Evolutionary conservation across 768 basidiomycete species (phyloP).

Genomic region (Termitomyces sp.): DNA sequence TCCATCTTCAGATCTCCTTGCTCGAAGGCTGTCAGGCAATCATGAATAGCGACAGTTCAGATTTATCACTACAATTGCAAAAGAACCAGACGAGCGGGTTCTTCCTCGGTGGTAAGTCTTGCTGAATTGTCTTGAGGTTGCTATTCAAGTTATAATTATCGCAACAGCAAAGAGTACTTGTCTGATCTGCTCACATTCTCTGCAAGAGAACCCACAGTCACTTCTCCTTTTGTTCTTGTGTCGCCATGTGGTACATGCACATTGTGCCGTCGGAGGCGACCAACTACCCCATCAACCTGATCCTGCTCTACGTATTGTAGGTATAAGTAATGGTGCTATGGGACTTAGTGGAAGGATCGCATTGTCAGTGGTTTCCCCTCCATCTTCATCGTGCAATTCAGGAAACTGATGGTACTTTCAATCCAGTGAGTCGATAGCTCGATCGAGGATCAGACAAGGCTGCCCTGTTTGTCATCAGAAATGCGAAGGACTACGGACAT

Average conservation of each 20-base stretch:
- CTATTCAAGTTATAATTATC: background rate
- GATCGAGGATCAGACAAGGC: constrained; percentile 59
- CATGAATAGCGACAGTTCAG: constrained; percentile 77
- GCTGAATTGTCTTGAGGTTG: background rate
- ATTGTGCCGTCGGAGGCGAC: constrained; percentile 68
- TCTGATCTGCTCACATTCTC: constrained; percentile 59
- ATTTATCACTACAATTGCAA: constrained; percentile 67
- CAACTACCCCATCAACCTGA: constrained; percentile 64
- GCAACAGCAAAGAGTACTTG: constrained; percentile 60
- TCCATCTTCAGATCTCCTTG: constrained; percentile 90
- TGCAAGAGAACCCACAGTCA: constrained; percentile 58
- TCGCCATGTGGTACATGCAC: constrained; percentile 82
- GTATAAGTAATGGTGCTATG: constrained; percentile 34
- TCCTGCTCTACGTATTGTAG: constrained; percentile 44
- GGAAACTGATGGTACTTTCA: constrained; percentile 1
- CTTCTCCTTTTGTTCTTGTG: constrained; percentile 81
- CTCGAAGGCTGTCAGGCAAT: constrained; percentile 92
- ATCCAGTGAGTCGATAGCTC: constrained; percentile 66
- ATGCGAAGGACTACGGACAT: constrained; percentile 45
- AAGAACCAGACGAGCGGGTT: constrained; percentile 79
- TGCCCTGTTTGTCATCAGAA: constrained; percentile 78
- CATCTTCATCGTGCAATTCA: constrained; percentile 6
- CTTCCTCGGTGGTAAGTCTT: constrained; percentile 65
- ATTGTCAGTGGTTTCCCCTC: constrained; percentile 52
- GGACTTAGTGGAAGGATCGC: constrained; percentile 74